A percentile compares a stretch with the other conserved stretches of the same genome.
Evolutionary conservation across 2,329 filamentous ascomycete species (phyloP).

Genomic region (Mollisiaceae sp.): DNA sequence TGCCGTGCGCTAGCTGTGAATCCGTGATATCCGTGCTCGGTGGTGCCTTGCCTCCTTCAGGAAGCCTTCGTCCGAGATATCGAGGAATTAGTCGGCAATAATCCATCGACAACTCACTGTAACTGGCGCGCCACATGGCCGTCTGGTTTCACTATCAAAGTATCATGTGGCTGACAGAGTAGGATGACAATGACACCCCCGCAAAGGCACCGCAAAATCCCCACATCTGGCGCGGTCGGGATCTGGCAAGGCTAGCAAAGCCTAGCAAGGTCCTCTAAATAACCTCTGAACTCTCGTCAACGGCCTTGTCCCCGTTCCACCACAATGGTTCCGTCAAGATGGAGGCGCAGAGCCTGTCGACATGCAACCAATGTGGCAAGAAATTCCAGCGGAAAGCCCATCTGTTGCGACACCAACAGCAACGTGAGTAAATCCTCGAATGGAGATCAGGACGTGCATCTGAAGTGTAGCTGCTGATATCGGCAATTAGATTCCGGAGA

Average conservation of each 20-base stretch:
- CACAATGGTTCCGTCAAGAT: constrained; percentile 32
- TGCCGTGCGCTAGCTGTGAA: background rate
- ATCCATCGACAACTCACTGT: background rate
- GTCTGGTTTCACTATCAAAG: constrained; percentile 3
- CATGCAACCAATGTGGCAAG: constrained; percentile 43
- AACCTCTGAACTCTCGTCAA: constrained; percentile 15
- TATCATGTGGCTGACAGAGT: constrained; percentile 10
- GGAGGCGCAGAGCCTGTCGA: constrained; percentile 43
- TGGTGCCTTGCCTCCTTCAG: background rate
- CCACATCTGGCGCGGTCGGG: constrained; percentile 15
- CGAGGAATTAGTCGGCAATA: constrained; percentile 13
- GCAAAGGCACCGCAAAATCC: constrained; percentile 19
- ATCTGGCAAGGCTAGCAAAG: constrained; percentile 4
- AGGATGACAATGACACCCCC: constrained; percentile 1
- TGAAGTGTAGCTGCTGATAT: constrained; percentile 10
- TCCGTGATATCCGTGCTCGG: constrained; percentile 13
- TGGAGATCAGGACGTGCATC: background rate
- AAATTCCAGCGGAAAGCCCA: constrained; percentile 44
- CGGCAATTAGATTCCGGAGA: constrained; percentile 38
- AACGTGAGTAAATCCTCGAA: constrained; percentile 35
- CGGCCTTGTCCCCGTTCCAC: constrained; percentile 17
- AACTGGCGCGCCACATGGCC: background rate
- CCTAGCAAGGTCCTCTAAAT: constrained; percentile 18
- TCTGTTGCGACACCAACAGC: constrained; percentile 42
- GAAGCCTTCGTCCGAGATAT: background rate